phyloP scores from a whole-genome alignment of 495 filamentous ascomycete species.

The Talaromyces borbonicus region DNA sequence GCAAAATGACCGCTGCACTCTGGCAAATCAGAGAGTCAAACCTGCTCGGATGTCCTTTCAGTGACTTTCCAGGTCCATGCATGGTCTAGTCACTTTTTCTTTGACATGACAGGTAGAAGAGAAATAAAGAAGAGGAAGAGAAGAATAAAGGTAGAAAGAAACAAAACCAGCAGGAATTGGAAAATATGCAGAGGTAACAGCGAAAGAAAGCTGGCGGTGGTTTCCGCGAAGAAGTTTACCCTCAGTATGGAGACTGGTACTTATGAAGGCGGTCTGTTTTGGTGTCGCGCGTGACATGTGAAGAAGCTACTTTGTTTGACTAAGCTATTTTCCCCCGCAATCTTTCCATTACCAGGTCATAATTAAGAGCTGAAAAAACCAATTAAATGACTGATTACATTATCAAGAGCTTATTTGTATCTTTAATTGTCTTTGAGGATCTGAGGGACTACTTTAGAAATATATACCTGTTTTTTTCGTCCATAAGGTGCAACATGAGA shows the following conservation, averaged over 20 bases:
- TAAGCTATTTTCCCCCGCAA: neutral
- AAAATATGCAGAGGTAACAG: neutral
- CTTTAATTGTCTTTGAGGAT: too few relatives aligned
- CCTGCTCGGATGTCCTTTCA: too few relatives aligned
- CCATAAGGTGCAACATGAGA: too few relatives aligned
- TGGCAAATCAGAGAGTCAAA: too few relatives aligned
- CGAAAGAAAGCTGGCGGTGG: neutral
- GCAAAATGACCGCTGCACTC: too few relatives aligned
- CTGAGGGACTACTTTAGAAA: too few relatives aligned
- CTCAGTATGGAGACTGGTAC: neutral
- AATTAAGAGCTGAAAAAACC: neutral
- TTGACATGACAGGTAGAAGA: too few relatives aligned
- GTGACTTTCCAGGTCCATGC: too few relatives aligned
- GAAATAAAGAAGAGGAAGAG: too few relatives aligned
- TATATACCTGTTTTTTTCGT: too few relatives aligned
- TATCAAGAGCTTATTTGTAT: too few relatives aligned
- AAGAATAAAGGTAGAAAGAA: neutral
- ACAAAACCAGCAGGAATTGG: neutral
- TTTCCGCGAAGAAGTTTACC: neutral
- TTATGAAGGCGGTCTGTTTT: slow-evolving; percentile 4
- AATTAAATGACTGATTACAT: neutral
- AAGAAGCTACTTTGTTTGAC: neutral
- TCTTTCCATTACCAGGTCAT: neutral
- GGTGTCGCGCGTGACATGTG: slow-evolving; percentile 1
- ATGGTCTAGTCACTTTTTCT: too few relatives aligned